Evolutionary conservation across 225 moss, liverwort and hornwort species (phyloP).

Genomic region (Sphagnum tenellum): DNA sequence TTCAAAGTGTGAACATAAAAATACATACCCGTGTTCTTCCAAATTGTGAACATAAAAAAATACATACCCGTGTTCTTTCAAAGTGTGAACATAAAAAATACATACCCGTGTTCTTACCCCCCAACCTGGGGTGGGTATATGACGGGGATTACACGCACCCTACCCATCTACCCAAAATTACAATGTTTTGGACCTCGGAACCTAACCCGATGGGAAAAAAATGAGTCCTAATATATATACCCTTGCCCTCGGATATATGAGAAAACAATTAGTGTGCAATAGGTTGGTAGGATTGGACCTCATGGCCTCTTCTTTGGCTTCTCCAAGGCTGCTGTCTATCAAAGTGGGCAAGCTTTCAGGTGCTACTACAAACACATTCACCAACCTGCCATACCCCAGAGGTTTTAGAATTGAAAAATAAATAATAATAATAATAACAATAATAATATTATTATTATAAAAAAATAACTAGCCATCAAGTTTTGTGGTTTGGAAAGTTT

Average conservation of each 20-base stretch:
- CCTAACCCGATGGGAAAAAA: neutral
- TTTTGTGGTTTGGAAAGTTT: neutral
- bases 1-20: too few species aligned
- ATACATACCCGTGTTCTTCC: too few species aligned
- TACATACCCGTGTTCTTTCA: too few species aligned
- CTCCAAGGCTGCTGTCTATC: conserved; percentile 71
- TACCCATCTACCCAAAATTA: neutral
- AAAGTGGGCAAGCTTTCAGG: conserved; percentile 87
- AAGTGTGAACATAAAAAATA: too few species aligned
- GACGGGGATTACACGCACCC: too few species aligned
- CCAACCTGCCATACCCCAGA: conserved; percentile 45
- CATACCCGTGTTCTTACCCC: too few species aligned
- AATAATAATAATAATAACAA: too few species aligned
- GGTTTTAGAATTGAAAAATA: too few species aligned
- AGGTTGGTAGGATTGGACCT: conserved; percentile 14
- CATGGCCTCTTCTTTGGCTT: conserved; percentile 60
- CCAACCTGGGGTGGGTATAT: too few species aligned
- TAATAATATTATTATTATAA: neutral
- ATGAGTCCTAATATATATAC: conserved; percentile 10
- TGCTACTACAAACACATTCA: conserved; percentile 91
- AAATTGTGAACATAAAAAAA: too few species aligned
- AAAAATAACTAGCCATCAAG: conserved; percentile 1
- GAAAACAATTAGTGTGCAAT: neutral
- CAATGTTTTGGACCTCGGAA: conserved; percentile 10
- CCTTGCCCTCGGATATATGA: conserved; percentile 14